Evolutionary conservation across 495 filamentous ascomycete species (phyloP).

Genomic region (Annulohypoxylon bovei): DNA sequence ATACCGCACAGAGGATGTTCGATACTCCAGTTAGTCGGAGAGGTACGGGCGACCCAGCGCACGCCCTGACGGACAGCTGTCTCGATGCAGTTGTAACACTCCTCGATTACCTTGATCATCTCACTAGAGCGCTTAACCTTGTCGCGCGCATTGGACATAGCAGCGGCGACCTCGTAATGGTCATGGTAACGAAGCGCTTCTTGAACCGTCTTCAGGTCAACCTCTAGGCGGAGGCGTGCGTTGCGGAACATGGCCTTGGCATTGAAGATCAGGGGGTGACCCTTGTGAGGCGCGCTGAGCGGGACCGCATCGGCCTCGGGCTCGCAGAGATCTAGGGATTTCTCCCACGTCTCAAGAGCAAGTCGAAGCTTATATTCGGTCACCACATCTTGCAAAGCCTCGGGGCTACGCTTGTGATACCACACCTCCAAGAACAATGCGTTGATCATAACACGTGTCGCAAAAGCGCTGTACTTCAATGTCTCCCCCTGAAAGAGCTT

Average conservation of each 20-base stretch:
- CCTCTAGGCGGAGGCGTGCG: constrained; percentile 89
- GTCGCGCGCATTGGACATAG: constrained; percentile 93
- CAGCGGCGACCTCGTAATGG: constrained; percentile 93
- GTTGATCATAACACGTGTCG: constrained; percentile 98
- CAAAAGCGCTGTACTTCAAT: constrained; percentile 94
- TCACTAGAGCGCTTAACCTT: constrained; percentile 93
- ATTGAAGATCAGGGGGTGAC: constrained; percentile 98
- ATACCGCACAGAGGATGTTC: constrained; percentile 97
- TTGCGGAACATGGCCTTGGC: constrained; percentile 98
- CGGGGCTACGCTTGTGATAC: constrained; percentile 97
- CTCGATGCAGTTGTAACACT: constrained; percentile 98
- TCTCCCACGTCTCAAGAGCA: constrained; percentile 97
- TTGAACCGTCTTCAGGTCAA: constrained; percentile 94
- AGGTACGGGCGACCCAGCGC: constrained; percentile 96
- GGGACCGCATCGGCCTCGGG: constrained; percentile 90
- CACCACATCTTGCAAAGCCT: constrained; percentile 94
- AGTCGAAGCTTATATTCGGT: constrained; percentile 98
- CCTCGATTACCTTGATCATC: constrained; percentile 98
- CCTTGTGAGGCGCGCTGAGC: constrained; percentile 93
- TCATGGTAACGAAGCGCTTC: constrained; percentile 97
- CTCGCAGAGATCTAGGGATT: constrained; percentile 92
- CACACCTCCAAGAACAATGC: constrained; percentile 98
- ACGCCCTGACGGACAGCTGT: constrained; percentile 94
- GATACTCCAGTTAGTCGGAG: constrained; percentile 98
- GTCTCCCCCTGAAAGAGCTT: constrained; percentile 93